Conservation (phyloP, 768 basidiomycete species). For the Lentinula edodes region DNA sequence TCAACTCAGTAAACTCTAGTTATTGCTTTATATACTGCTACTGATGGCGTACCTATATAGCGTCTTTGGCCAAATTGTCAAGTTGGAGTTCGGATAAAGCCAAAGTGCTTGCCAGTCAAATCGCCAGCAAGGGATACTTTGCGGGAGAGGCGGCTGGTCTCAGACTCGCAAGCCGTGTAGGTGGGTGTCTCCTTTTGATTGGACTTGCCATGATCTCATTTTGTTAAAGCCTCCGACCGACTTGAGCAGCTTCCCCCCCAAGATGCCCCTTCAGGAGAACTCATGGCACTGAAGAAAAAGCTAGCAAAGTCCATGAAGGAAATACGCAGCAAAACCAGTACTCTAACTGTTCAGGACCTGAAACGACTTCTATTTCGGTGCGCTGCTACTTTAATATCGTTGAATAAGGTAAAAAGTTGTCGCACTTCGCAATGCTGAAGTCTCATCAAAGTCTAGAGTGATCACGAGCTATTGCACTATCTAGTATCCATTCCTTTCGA, state of each 20-base stretch:
- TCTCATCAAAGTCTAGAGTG: slow-evolving; percentile 46
- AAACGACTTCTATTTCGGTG: slow-evolving; percentile 83
- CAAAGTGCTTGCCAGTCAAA: slow-evolving; percentile 75
- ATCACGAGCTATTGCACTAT: slow-evolving; percentile 81
- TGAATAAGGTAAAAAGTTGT: slow-evolving; percentile 43
- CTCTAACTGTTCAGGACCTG: slow-evolving; percentile 76
- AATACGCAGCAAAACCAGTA: slow-evolving; percentile 65
- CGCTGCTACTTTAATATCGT: slow-evolving; percentile 73
- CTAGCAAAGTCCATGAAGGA: slow-evolving; percentile 62
- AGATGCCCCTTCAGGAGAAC: slow-evolving; percentile 52
- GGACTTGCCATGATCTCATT: background rate
- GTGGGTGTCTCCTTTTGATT: slow-evolving; percentile 29
- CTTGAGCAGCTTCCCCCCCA: slow-evolving; percentile 59
- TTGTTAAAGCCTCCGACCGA: slow-evolving; percentile 43
- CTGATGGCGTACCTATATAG: slow-evolving; percentile 37
- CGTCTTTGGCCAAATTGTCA: slow-evolving; percentile 46
- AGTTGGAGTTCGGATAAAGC: slow-evolving; percentile 65
- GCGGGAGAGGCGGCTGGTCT: slow-evolving; percentile 83
- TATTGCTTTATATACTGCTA: background rate
- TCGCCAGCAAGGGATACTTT: slow-evolving; percentile 89
- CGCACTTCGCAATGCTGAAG: background rate
- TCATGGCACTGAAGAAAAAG: slow-evolving; percentile 61
- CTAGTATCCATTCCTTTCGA: slow-evolving; percentile 86
- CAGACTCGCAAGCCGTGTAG: slow-evolving; percentile 59
- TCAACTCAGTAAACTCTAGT: slow-evolving; percentile 53